Evolutionary conservation across 257 asterid genomes (phyloP), one percentile per base, ranked within the genome.

Genomic region (Ilex asprella): DNA sequence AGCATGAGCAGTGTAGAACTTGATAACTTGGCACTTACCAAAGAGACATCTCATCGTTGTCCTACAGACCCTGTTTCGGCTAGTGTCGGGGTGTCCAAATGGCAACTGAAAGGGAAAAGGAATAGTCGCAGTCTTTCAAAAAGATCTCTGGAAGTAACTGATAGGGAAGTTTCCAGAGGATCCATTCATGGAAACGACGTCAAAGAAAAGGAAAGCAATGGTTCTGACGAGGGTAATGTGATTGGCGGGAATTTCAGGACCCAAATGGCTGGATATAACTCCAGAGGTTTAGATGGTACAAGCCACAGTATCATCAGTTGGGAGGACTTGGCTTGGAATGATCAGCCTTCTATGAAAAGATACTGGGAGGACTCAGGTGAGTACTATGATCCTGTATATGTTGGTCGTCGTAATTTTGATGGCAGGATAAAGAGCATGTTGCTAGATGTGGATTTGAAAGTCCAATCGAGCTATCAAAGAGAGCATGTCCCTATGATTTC

Each of bases 51-150:
- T 70, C 82, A 79, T 59, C 81, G 80, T 44, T 77, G 60, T 63
- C 61, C 73, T 39, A 70, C 77, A 43, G 78, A 77, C 54, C 75
- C 62, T 16, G 81, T 44, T 58, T 63, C 85, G 55, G 66, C 69
- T 63, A 75, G 73, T 59, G 50, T 55, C 43, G 89, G 78, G 64
- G 82, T 82, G 62, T 89, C 96, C 59, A 86, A 79, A 71, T 88
- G 95, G 97, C 86, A 81, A 70, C 83, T 77, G 67, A 89, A 87
- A 73, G 84, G 97, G 58, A 93, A 89, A 74, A 85, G 95, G 77
- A 84, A 86, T 72, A 81, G 54, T 71, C 89, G 88, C 51, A 79
- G 70, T 74, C 70, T 87, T 16, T 69, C 78, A 53, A 92, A 83
- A 67, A 84, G 80, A 74, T 62, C 75, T 39, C 60, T 69, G 2